Conservation (phyloP, 1,284 basidiomycete species). For the Pseudozyma hubeiensis region DNA sequence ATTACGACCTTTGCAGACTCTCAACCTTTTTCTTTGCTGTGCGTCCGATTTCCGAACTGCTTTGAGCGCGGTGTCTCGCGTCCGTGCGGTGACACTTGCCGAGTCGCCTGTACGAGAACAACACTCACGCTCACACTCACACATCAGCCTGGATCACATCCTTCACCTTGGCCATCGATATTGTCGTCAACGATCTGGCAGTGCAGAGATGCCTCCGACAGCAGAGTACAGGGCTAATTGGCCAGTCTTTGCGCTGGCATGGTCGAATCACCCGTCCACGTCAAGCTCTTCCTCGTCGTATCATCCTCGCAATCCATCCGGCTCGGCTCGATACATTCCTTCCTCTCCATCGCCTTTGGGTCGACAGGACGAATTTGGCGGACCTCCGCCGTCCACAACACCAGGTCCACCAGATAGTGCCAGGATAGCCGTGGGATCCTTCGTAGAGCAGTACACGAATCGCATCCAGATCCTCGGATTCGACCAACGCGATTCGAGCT, state of each 20-base stretch:
- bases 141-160: neutral
- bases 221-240: constrained; percentile 51
- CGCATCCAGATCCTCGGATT: constrained; percentile 66
- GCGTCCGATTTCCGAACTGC: constrained; percentile 9
- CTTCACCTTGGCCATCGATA: neutral
- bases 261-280: constrained; percentile 57
- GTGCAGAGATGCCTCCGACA: constrained; percentile 30
- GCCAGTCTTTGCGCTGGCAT: constrained; percentile 63
- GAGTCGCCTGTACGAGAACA: constrained; percentile 30
- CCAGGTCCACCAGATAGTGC: constrained; percentile 51
- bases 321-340: constrained; percentile 41
- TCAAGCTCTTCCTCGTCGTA: constrained; percentile 39
- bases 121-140: constrained; percentile 9
- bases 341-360: constrained; percentile 49
- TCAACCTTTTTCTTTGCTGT: constrained; percentile 2
- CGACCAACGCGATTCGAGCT: constrained; percentile 35
- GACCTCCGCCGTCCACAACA: constrained; percentile 23
- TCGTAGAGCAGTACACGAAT: constrained; percentile 66
- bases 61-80: constrained; percentile 18
- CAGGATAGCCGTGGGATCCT: constrained; percentile 64
- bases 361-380: constrained; percentile 35
- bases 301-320: constrained; percentile 45
- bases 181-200: too few species aligned
- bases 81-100: constrained; percentile 31
- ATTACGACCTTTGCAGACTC: neutral